These are phyloP conservation scores for Solanum arcanum DNA, from an alignment of 257 asterid genomes.

Conservation along the genomic window DNA sequence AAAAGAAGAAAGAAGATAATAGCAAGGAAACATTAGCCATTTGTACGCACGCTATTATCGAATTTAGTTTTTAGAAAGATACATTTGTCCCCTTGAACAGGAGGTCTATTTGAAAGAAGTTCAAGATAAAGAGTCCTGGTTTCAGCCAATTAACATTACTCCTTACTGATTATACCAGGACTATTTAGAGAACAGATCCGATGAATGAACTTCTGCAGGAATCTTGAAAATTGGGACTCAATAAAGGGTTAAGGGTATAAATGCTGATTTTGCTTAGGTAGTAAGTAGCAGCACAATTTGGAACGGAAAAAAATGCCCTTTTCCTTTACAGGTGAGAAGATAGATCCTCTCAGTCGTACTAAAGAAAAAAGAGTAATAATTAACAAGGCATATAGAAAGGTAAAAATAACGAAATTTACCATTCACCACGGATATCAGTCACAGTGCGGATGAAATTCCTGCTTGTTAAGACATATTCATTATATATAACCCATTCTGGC, in stretches of 20 bases:
- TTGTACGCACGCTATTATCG: background rate
- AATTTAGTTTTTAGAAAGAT: background rate
- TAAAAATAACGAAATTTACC: constrained; percentile 30
- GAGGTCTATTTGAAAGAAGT: background rate
- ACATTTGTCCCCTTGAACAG: background rate
- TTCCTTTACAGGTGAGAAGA: background rate
- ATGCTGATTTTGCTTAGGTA: background rate
- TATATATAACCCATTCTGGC: constrained; percentile 97
- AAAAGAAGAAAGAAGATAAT: background rate
- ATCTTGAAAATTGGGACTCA: background rate
- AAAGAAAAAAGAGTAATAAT: background rate
- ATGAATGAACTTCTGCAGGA: background rate
- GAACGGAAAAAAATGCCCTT: background rate
- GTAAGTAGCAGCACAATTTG: background rate
- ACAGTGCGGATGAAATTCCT: constrained; percentile 93
- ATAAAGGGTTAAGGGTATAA: background rate
- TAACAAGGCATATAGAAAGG: background rate
- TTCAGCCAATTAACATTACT: background rate
- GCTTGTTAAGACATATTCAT: constrained; percentile 84
- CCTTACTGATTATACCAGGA: background rate
- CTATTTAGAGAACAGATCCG: background rate
- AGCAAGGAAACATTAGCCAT: background rate
- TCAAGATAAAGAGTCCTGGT: background rate
- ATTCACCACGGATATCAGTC: constrained; percentile 90
- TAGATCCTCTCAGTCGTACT: background rate